Percentiles rank a stretch among this genome's conserved stretches.
Evolutionary conservation across 1,284 basidiomycete species (phyloP).

Genomic region (Golubevia pallescens): DNA sequence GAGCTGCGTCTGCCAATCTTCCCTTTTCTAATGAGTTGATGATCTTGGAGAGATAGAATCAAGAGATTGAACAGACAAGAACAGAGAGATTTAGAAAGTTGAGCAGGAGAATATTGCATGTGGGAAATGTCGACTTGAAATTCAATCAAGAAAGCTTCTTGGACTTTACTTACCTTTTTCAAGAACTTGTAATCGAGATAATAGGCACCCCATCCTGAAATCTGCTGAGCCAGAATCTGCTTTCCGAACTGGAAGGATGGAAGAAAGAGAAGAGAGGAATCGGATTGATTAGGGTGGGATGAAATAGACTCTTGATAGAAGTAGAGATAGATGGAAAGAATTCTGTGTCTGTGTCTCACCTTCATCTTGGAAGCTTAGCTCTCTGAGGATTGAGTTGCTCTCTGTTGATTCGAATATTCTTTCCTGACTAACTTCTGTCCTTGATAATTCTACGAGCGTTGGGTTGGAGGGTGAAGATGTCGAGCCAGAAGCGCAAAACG

Average conservation of each 20-base stretch:
- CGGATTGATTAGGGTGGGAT: no score
- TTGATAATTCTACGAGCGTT: no score
- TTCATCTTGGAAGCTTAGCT: no score
- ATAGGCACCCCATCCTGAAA: conserved; percentile 94
- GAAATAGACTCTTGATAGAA: no score
- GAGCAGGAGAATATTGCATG: background rate
- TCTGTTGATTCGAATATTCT: no score
- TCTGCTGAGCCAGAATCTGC: conserved; percentile 92
- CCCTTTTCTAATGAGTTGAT: conserved; percentile 96
- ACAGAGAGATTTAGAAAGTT: conserved; percentile 9
- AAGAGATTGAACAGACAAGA: background rate
- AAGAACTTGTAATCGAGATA: conserved; percentile 99
- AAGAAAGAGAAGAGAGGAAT: background rate
- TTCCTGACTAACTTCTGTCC: no score
- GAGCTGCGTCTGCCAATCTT: conserved; percentile 84
- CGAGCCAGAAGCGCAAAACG: no score
- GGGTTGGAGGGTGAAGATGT: no score
- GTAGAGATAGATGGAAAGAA: no score
- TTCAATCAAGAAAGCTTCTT: background rate
- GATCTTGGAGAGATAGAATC: conserved; percentile 68
- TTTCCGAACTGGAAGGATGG: conserved; percentile 93
- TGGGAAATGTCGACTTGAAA: background rate
- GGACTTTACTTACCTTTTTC: conserved; percentile 72
- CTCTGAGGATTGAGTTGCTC: no score
- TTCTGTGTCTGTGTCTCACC: no score